Evolutionary conservation across 75 land plant genomes (phyloP).

Genomic region (Pseudotsuga menziesii): DNA sequence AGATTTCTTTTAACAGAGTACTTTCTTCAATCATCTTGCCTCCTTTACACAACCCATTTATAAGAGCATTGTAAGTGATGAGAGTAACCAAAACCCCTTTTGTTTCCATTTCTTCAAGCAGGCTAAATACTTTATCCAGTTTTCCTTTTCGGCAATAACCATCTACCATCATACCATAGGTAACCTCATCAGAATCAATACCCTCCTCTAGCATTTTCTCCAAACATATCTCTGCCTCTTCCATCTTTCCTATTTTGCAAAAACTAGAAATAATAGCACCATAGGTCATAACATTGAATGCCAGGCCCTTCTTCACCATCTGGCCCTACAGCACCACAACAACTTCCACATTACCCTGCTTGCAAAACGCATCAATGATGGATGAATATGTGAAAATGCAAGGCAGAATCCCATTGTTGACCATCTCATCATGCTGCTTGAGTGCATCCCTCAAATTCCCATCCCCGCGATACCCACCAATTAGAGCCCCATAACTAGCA

Average conservation of each 20-base stretch:
- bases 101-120: slow-evolving; percentile 51
- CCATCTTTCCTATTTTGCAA: slow-evolving; percentile 37
- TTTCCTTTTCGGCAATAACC: slow-evolving; percentile 32
- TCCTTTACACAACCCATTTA: slow-evolving; percentile 44
- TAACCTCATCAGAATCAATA: slow-evolving; percentile 33
- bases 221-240: slow-evolving; percentile 32
- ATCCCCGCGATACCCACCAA: slow-evolving; percentile 21
- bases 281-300: slow-evolving; percentile 43
- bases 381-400: slow-evolving; percentile 8
- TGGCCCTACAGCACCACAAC: slow-evolving; percentile 26
- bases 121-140: slow-evolving; percentile 21
- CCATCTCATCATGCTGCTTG: slow-evolving; percentile 24
- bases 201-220: slow-evolving; percentile 23
- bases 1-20: slow-evolving; percentile 20
- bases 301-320: slow-evolving; percentile 28
- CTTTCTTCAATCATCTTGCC: slow-evolving; percentile 33
- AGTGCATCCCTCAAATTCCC: slow-evolving; percentile 34
- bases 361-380: slow-evolving; percentile 10
- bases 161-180: slow-evolving; percentile 40
- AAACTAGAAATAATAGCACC: slow-evolving; percentile 41
- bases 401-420: slow-evolving; percentile 16
- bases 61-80: slow-evolving; percentile 37
- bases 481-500: slow-evolving; percentile 41
- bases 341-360: slow-evolving; percentile 17
- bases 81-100: slow-evolving; percentile 13